phyloP scores from a whole-genome alignment of 371 early-diverging fungal genomes.

The Smittium culicis region DNA sequence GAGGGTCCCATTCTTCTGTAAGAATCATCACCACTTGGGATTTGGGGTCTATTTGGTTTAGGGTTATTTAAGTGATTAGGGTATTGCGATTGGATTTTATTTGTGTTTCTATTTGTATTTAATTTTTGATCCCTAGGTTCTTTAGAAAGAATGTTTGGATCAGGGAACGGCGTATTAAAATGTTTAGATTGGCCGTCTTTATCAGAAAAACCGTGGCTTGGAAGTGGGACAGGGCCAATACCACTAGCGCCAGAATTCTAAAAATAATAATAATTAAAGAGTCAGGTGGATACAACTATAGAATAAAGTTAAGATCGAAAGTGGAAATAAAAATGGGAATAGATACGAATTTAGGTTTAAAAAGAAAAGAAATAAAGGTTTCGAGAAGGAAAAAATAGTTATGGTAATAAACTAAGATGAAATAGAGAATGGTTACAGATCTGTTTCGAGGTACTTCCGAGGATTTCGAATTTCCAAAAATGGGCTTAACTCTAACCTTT shows the following conservation, averaged over 20 bases:
- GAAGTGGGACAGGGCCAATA: constrained; percentile 8
- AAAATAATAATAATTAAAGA: not conserved
- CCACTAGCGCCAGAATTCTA: not conserved
- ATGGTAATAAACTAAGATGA: no score
- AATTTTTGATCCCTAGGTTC: not conserved
- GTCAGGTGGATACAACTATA: not conserved
- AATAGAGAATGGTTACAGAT: no score
- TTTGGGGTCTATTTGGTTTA: not conserved
- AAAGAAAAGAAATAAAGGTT: no score
- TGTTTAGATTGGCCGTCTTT: not conserved
- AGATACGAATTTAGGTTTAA: no score
- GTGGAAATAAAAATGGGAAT: not conserved
- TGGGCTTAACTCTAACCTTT: constrained; percentile 6
- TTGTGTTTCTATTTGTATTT: not conserved
- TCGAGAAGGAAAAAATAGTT: no score
- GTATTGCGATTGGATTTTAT: not conserved
- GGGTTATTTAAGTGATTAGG: not conserved
- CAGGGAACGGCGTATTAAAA: not conserved
- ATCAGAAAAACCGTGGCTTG: not conserved
- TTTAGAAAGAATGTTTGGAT: not conserved
- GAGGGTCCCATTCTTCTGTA: not conserved
- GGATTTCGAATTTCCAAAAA: constrained; percentile 7
- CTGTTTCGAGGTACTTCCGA: not conserved
- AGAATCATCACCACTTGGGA: constrained; percentile 1
- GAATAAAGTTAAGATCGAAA: not conserved